Evolutionary conservation across 2,329 filamentous ascomycete genomes (phyloP).

Genomic region (Pseudogymnoascus sp.): DNA sequence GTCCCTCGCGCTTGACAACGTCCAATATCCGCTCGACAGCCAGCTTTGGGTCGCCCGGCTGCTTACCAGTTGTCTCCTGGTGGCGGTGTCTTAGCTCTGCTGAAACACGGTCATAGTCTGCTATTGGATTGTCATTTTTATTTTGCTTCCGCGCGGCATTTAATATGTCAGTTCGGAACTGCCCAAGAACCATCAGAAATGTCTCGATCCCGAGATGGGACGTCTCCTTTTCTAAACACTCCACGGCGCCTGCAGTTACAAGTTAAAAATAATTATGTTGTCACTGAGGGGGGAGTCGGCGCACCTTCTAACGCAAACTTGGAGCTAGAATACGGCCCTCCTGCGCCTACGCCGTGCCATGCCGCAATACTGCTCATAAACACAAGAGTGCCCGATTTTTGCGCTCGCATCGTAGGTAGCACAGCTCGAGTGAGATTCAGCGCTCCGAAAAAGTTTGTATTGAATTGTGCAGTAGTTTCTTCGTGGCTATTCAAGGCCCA

Average conservation of each 20-base stretch:
- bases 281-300: background rate
- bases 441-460: constrained; percentile 47
- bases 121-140: constrained; percentile 11
- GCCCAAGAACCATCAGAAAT: constrained; percentile 37
- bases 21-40: constrained; percentile 32
- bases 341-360: constrained; percentile 12
- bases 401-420: constrained; percentile 38
- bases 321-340: constrained; percentile 12
- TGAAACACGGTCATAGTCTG: constrained; percentile 8
- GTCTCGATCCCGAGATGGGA: constrained; percentile 14
- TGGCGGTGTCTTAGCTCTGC: background rate
- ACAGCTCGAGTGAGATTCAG: constrained; percentile 41
- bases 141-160: background rate
- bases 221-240: constrained; percentile 15
- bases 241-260: constrained; percentile 12
- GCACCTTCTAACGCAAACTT: constrained; percentile 19
- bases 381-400: constrained; percentile 29
- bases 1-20: constrained; percentile 27
- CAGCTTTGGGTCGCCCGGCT: constrained; percentile 34
- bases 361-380: constrained; percentile 15
- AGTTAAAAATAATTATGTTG: constrained; percentile 1
- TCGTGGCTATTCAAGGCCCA: constrained; percentile 11
- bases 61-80: constrained; percentile 12
- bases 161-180: constrained; percentile 41
- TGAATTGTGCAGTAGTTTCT: constrained; percentile 29